phyloP scores from a whole-genome alignment of 1,284 basidiomycete species.

The Cryptococcus hybrid region DNA sequence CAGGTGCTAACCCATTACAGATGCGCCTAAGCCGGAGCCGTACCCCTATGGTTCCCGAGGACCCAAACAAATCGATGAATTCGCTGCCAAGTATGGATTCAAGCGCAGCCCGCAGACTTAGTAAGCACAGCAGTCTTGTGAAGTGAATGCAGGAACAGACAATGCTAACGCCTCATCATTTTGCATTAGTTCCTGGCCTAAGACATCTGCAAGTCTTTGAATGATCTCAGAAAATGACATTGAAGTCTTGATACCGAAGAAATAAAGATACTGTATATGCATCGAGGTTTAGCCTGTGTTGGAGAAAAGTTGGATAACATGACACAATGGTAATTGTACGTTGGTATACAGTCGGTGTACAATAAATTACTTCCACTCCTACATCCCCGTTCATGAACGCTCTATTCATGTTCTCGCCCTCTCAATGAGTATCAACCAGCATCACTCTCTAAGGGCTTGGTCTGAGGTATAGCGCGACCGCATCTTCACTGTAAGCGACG shows the following conservation, averaged over 20 bases:
- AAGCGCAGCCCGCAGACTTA: conserved; percentile 66
- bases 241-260: no score
- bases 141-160: background rate
- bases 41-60: conserved; percentile 93
- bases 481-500: conserved; percentile 7
- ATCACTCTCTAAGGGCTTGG: background rate
- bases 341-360: no score
- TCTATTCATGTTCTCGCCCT: no score
- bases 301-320: no score
- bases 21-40: conserved; percentile 63
- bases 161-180: background rate
- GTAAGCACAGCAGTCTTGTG: no score
- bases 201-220: conserved; percentile 36
- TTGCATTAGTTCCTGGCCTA: conserved; percentile 39
- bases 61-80: conserved; percentile 76
- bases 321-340: no score
- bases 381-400: no score
- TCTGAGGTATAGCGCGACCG: background rate
- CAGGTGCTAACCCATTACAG: conserved; percentile 3
- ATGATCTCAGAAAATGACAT: no score
- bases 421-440: conserved; percentile 1
- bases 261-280: no score
- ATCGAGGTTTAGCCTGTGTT: no score
- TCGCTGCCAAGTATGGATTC: conserved; percentile 74
- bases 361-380: no score